phyloP scores from a whole-genome alignment of 1,284 basidiomycete genomes.

The Filobasidium uniguttulatum region DNA sequence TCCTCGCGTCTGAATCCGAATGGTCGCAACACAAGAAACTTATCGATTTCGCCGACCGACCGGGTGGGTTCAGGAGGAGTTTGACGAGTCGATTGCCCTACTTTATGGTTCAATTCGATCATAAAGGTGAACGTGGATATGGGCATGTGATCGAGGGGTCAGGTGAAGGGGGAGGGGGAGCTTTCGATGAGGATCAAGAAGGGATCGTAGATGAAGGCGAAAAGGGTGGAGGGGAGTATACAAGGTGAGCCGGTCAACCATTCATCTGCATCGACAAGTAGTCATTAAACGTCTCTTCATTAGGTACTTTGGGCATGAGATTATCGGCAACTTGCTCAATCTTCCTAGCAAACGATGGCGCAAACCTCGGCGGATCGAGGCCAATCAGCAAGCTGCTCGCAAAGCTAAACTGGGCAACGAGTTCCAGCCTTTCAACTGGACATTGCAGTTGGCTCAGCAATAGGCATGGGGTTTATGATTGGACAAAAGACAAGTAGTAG shows the following conservation, averaged over 20 bases:
- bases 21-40: conserved; percentile 97
- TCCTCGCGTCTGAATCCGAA: conserved; percentile 77
- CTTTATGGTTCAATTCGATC: conserved; percentile 96
- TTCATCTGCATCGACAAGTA: neutral
- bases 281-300: neutral
- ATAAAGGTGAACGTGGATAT: conserved; percentile 92
- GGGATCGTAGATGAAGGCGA: conserved; percentile 63
- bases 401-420: conserved; percentile 41
- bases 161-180: conserved; percentile 45
- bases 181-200: conserved; percentile 50
- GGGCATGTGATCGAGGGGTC: conserved; percentile 92
- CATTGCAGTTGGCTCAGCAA: conserved; percentile 21
- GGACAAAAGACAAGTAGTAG: too few species aligned
- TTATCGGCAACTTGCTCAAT: conserved; percentile 81
- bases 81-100: conserved; percentile 96
- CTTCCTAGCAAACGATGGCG: conserved; percentile 79
- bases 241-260: conserved; percentile 45
- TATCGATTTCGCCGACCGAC: conserved; percentile 77
- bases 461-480: too few species aligned
- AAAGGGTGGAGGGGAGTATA: conserved; percentile 76
- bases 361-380: conserved; percentile 60
- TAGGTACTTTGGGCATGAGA: conserved; percentile 88
- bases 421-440: conserved; percentile 39
- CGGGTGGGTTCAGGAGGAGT: conserved; percentile 75
- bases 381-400: conserved; percentile 53